These are phyloP conservation scores for Komagataella mondaviorum DNA, from an alignment of 805 yeast species.

Conservation along the genomic window DNA sequence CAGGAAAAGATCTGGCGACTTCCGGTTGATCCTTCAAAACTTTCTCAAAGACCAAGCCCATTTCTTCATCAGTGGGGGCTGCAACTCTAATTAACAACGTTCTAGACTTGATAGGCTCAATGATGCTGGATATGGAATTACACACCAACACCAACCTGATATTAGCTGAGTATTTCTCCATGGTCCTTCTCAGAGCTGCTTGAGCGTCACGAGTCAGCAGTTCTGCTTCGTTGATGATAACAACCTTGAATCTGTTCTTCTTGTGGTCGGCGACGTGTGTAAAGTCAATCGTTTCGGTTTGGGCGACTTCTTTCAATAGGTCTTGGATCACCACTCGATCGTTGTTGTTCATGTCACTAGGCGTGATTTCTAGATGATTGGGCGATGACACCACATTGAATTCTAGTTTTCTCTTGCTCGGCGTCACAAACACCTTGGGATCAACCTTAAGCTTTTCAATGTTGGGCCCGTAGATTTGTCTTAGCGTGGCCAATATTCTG, in stretches of 20 bases:
- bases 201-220: conserved; percentile 86
- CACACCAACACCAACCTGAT: conserved; percentile 76
- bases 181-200: conserved; percentile 88
- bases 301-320: conserved; percentile 85
- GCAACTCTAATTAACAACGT: conserved; percentile 80
- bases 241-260: conserved; percentile 56
- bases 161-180: conserved; percentile 88
- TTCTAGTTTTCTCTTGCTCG: conserved; percentile 67
- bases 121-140: conserved; percentile 82
- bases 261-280: conserved; percentile 19
- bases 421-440: conserved; percentile 68
- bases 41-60: conserved; percentile 34
- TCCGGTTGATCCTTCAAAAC: conserved; percentile 47
- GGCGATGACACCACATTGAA: conserved; percentile 89
- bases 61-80: conserved; percentile 56
- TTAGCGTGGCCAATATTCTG: conserved; percentile 66
- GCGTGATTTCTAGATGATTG: conserved; percentile 88
- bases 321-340: conserved; percentile 95
- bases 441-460: conserved; percentile 83
- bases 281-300: conserved; percentile 89
- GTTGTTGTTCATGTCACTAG: conserved; percentile 91
- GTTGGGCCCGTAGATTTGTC: conserved; percentile 71
- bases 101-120: conserved; percentile 89
- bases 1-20: conserved; percentile 12
- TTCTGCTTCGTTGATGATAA: conserved; percentile 86